Base-by-base conservation (phyloP, 2,329 filamentous ascomycete genomes). In the Penicillium sp. region DNA sequence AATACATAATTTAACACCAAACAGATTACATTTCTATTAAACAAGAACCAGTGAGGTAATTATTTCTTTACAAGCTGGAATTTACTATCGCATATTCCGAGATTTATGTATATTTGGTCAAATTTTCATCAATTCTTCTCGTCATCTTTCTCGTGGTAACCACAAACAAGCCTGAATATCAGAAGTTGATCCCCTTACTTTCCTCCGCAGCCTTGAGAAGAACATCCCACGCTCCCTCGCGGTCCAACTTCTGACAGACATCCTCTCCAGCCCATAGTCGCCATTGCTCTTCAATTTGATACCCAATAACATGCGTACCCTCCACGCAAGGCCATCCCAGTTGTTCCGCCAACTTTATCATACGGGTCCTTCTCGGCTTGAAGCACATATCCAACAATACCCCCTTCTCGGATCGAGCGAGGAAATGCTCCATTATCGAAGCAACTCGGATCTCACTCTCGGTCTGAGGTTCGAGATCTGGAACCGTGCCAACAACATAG, bases 381-480 rank as follows among this genome's bases (percentile, higher is more conserved):
- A 74, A 77, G 56, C 75, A 78, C 75, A 78, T 76, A 40, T 77
- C 75, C 29, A 76, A 54, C 51, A 77, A 51, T 2, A 76, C 66
- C 0, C 73, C 73, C 51, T 68, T 72, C 9, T 64, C 37, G 0
- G 61, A 42, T 3, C 62, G 51, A 11, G 54, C 54, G 1, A 76
- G 61, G 18, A 73, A 71, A 14, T 62, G 52, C 14, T 68, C 61
- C 16, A 75, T 34, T 6, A 70, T 59, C 1, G 51, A 61, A 14
- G 58, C 60, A 0, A 68, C 67, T 2, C 45, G 58, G 44, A 69
- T 48, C 52, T 77, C 75, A 5, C 60, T 54, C 0, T 61, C 49
- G 0, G 67, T 71, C 21, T 58, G 52, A 1, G 73, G 72, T 26
- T 71, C 70, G 9, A 75, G 62, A 46, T 77, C 73, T 0, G 74